phyloP scores from a whole-genome alignment of 2,329 filamentous ascomycete genomes.

The Aspergillus terreus region DNA sequence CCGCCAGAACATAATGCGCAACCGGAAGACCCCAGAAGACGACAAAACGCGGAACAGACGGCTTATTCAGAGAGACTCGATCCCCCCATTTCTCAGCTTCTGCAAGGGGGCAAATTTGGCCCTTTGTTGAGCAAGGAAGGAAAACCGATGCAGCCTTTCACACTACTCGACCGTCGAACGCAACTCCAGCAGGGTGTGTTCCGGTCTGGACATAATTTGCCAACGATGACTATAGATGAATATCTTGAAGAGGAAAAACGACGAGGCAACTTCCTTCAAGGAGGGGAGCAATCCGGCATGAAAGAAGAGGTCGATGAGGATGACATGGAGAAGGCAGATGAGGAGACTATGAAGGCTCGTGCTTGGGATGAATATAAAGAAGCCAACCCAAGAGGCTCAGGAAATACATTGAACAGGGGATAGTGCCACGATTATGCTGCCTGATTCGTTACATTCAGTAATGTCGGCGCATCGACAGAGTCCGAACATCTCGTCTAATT shows the following conservation, averaged over 20 bases:
- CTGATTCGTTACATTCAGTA: neutral
- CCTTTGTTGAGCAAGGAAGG: conserved; percentile 75
- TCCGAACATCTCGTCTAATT: too few species aligned
- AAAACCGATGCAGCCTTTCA: conserved; percentile 87
- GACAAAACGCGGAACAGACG: conserved; percentile 49
- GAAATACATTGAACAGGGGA: conserved; percentile 49
- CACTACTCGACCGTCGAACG: conserved; percentile 71
- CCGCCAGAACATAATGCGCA: conserved; percentile 34
- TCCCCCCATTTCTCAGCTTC: conserved; percentile 52
- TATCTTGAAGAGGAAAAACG: conserved; percentile 88
- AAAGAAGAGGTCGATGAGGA: conserved; percentile 81
- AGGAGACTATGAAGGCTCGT: conserved; percentile 87
- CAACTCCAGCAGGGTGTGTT: conserved; percentile 80
- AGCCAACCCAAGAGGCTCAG: conserved; percentile 69
- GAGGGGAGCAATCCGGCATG: conserved; percentile 69
- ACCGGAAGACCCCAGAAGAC: conserved; percentile 38
- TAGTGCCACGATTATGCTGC: neutral
- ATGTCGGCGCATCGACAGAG: too few species aligned
- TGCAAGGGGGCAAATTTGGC: conserved; percentile 50
- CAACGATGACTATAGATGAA: conserved; percentile 97
- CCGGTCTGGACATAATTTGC: conserved; percentile 83
- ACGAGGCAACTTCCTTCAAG: conserved; percentile 84
- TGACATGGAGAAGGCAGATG: conserved; percentile 79
- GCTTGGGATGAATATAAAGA: conserved; percentile 95
- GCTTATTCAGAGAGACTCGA: conserved; percentile 74